Base-by-base conservation (phyloP, 2,329 filamentous ascomycete species). In the Fusarium pseudograminearum region DNA sequence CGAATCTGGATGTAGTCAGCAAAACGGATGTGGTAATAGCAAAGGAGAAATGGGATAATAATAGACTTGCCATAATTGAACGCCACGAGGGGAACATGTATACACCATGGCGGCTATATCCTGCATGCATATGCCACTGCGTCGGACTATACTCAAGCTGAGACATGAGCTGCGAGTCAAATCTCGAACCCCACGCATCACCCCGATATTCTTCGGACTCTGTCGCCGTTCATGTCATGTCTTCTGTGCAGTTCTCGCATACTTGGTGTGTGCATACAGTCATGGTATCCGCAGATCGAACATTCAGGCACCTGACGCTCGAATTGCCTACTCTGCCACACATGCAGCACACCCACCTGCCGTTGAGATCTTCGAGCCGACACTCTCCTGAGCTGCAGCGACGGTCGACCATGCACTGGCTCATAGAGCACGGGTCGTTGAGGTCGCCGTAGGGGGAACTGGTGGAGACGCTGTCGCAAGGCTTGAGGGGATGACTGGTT, bases 261-360 rank as follows among this genome's bases (percentile, higher is more conserved):
- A 85, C 80, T n/a, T 77, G 75, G 61, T 87, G 85, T n/a, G 59
- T 63, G 74, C 85, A 87, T 45, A 86, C 82, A 2, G 83, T 31
- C 83, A 65, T 86, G 82, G 12, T 84, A 83, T 63, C 82, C 15
- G 78, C 79, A 55, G 77, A 79, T 80, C 83, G 81, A 55, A 77
- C 80, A 63, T 84, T 82, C 34, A 80, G 75, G 68, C 85, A 87
- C 77, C 78, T 83, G 24, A 78, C 76, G 48, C 80, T 80, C 7
- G 78, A 76, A 61, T 87, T 87, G 7, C 78, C 81, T 9, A 82
- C 83, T 8, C 83, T 78, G 5, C 76, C 73, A 68, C 85, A 87
- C 60, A 76, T 78, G 72, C 85, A 87, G 70, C 85, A 87, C 16
- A 76, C 71, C 85, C 86, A 87, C 10, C 78, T 68, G 2, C 83